Percentiles rank a stretch among this genome's conserved stretches.
phyloP scores from a whole-genome alignment of 192 early-diverging fungal genomes.

The Phlyctochytrium planicorne region DNA sequence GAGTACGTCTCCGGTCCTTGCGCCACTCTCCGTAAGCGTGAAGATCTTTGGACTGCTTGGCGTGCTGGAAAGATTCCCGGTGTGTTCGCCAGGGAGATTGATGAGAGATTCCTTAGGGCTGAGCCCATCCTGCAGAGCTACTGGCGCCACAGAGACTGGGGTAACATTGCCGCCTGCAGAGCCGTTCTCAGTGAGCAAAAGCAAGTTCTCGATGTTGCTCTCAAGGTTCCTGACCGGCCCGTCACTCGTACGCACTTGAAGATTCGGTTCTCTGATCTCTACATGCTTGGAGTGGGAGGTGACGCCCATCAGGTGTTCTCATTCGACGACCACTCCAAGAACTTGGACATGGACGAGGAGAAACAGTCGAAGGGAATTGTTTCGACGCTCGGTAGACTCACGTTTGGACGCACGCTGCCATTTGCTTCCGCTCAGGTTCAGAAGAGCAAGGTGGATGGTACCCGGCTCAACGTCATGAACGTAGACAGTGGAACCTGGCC shows the following conservation, averaged over 20 bases:
- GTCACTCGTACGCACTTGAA: conserved; percentile 36
- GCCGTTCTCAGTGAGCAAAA: conserved; percentile 25
- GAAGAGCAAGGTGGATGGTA: conserved; percentile 1
- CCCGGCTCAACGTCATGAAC: conserved; percentile 5
- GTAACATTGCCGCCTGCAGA: conserved; percentile 22
- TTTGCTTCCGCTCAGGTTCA: not conserved
- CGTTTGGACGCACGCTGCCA: not conserved
- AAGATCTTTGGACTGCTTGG: conserved; percentile 43
- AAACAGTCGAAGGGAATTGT: not conserved
- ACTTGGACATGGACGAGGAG: not conserved
- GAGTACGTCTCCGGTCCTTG: conserved; percentile 27
- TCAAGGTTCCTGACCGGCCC: conserved; percentile 36
- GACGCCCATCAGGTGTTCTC: conserved; percentile 19
- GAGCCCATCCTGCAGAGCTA: conserved; percentile 33
- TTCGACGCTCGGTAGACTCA: not conserved
- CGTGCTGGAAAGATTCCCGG: conserved; percentile 38
- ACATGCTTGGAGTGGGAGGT: conserved; percentile 37
- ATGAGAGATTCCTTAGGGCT: conserved; percentile 40
- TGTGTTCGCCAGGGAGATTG: conserved; percentile 41
- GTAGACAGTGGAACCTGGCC: conserved; percentile 47
- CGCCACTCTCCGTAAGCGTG: conserved; percentile 28
- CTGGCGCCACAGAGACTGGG: conserved; percentile 34
- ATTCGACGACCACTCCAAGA: not conserved
- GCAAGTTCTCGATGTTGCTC: conserved; percentile 14
- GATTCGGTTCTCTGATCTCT: conserved; percentile 36